Percentiles rank a stretch among this genome's conserved stretches.
Evolutionary conservation across 2,329 filamentous ascomycete species (phyloP).

Genomic region (Fusarium torulosum): DNA sequence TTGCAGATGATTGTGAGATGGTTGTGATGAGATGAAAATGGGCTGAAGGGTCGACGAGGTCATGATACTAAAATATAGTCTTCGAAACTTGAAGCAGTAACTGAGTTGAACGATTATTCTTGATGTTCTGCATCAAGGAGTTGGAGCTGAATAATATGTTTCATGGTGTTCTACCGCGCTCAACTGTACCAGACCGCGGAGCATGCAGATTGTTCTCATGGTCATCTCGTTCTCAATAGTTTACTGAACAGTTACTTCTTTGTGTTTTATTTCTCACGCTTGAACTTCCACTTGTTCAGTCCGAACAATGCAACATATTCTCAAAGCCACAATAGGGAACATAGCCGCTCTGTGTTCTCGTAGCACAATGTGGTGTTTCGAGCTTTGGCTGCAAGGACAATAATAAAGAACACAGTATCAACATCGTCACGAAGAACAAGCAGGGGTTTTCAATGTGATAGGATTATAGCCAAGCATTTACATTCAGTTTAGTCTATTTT

Average conservation of each 20-base stretch:
- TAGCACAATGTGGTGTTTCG: not conserved
- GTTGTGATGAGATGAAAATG: not conserved
- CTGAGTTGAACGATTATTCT: not conserved
- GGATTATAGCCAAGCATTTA: not conserved
- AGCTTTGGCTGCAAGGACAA: not conserved
- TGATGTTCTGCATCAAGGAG: not conserved
- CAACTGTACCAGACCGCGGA: no score
- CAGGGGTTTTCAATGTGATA: not conserved
- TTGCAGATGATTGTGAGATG: not conserved
- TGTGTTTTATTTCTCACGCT: no score
- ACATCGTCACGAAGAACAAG: not conserved
- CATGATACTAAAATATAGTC: slow-evolving; percentile 7
- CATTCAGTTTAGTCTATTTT: slow-evolving; percentile 3
- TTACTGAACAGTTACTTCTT: no score
- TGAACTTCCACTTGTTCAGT: not conserved
- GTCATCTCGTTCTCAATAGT: no score
- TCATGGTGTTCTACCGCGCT: no score
- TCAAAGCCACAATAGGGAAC: not conserved
- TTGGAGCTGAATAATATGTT: not conserved
- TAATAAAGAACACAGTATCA: not conserved
- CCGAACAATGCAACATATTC: not conserved
- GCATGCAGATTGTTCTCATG: no score
- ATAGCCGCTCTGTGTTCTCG: not conserved
- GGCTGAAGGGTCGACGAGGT: not conserved
- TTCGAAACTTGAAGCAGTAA: not conserved